Evolutionary conservation across 2,329 filamentous ascomycete species (phyloP).

Genomic region (Setomelanomma holmii): DNA sequence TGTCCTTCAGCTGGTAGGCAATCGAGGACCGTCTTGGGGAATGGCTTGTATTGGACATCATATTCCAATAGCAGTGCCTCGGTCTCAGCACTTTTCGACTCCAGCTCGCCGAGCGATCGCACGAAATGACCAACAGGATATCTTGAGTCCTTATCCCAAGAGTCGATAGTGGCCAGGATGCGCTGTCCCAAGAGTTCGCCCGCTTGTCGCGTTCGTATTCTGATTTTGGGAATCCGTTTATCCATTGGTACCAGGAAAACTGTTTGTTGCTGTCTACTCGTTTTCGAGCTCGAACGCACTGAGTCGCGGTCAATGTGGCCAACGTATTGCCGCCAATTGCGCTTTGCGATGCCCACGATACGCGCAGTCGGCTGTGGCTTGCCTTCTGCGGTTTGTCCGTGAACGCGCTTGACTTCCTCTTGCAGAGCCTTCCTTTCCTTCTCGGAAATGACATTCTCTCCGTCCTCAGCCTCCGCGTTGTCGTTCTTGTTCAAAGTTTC

Average conservation of each 20-base stretch:
- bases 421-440: conserved; percentile 86
- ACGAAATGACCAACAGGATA: conserved; percentile 95
- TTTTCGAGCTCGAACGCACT: conserved; percentile 73
- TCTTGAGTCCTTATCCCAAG: conserved; percentile 91
- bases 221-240: conserved; percentile 95
- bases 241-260: conserved; percentile 98
- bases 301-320: conserved; percentile 92
- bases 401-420: conserved; percentile 87
- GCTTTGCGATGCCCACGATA: conserved; percentile 90
- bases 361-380: conserved; percentile 87
- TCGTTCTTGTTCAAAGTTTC: conserved; percentile 91
- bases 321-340: conserved; percentile 98
- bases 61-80: conserved; percentile 93
- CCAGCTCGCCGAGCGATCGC: conserved; percentile 87
- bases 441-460: conserved; percentile 79
- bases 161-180: conserved; percentile 90
- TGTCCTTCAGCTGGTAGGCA: conserved; percentile 92
- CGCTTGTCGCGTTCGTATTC: conserved; percentile 88
- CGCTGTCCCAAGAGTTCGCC: conserved; percentile 89
- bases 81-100: conserved; percentile 97
- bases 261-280: conserved; percentile 85
- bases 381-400: conserved; percentile 77
- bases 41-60: conserved; percentile 96
- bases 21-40: conserved; percentile 93
- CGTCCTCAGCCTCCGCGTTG: conserved; percentile 83